phyloP scores from a whole-genome alignment of 192 early-diverging fungal species.

The Lunasporangiospora selenospora region DNA sequence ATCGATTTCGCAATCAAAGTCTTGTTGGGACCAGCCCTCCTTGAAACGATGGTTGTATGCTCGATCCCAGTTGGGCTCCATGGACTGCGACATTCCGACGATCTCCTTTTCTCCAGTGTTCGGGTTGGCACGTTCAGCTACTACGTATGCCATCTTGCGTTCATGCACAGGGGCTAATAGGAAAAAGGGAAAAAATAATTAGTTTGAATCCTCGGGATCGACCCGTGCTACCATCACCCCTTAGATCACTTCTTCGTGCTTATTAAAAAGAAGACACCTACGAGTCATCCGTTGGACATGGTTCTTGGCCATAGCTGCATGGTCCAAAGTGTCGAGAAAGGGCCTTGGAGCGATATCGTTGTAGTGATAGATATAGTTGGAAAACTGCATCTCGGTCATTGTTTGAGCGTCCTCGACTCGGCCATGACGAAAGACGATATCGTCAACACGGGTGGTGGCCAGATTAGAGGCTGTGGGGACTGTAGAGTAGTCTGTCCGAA shows the following conservation, averaged over 20 bases:
- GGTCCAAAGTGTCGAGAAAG: slow-evolving; percentile 21
- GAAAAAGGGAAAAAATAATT: background rate
- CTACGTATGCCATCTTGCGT: slow-evolving; percentile 27
- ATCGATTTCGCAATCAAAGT: slow-evolving; percentile 45
- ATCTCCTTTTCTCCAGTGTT: slow-evolving; percentile 8
- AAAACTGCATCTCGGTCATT: slow-evolving; percentile 43
- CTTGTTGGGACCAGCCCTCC: slow-evolving; percentile 16
- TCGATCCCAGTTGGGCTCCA: slow-evolving; percentile 30
- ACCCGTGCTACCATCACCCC: too few relatives aligned
- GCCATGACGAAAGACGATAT: slow-evolving; percentile 35
- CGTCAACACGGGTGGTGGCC: slow-evolving; percentile 5
- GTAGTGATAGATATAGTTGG: slow-evolving; percentile 37
- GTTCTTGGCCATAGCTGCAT: slow-evolving; percentile 5
- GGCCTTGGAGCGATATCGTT: background rate
- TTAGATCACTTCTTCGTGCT: background rate
- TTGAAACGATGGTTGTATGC: slow-evolving; percentile 38
- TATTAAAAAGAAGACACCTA: slow-evolving; percentile 12
- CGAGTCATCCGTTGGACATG: slow-evolving; percentile 27
- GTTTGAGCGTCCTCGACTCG: slow-evolving; percentile 17
- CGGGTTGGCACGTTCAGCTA: slow-evolving; percentile 17
- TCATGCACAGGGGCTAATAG: slow-evolving; percentile 24
- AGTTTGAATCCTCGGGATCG: too few relatives aligned
- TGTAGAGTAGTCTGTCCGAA: too few relatives aligned
- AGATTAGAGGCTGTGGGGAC: too few relatives aligned
- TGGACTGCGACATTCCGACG: slow-evolving; percentile 41